phyloP scores from a whole-genome alignment of 2,329 filamentous ascomycete genomes.

The Alternaria novae-zelandiae region DNA sequence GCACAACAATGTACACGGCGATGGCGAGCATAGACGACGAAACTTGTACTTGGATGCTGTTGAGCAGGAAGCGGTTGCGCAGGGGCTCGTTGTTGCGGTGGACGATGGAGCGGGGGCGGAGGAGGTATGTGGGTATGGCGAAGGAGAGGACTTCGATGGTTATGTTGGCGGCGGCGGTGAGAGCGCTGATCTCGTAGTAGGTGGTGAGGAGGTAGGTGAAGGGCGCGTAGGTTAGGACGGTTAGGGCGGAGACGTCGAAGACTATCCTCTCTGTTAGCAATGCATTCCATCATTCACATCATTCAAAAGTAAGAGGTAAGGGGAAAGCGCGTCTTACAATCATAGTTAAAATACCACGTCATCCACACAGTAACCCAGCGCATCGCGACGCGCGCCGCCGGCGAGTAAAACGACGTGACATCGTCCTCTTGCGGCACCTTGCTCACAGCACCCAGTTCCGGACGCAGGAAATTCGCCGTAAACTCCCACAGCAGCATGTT shows the following conservation, averaged over 20 bases:
- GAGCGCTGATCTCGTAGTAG: conserved; percentile 75
- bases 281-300: not conserved
- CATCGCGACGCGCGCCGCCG: conserved; percentile 61
- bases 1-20: conserved; percentile 74
- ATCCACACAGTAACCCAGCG: conserved; percentile 71
- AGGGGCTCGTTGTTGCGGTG: conserved; percentile 63
- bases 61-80: conserved; percentile 52
- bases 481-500: conserved; percentile 70
- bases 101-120: conserved; percentile 70
- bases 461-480: conserved; percentile 64
- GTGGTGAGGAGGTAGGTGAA: conserved; percentile 75
- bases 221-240: conserved; percentile 74
- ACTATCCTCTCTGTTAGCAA: conserved; percentile 28
- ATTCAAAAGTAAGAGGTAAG: too few species aligned
- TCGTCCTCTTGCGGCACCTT: conserved; percentile 65
- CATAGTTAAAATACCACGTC: conserved; percentile 76
- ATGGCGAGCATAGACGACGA: conserved; percentile 73
- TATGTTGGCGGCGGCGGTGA: conserved; percentile 67
- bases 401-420: conserved; percentile 56
- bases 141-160: conserved; percentile 72
- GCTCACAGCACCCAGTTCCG: conserved; percentile 72
- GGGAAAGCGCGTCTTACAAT: conserved; percentile 61
- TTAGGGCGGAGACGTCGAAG: conserved; percentile 53
- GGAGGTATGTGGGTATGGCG: conserved; percentile 74
- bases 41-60: conserved; percentile 48